Conservation (phyloP, 345 rosid genomes). For the Clausena lansium region DNA sequence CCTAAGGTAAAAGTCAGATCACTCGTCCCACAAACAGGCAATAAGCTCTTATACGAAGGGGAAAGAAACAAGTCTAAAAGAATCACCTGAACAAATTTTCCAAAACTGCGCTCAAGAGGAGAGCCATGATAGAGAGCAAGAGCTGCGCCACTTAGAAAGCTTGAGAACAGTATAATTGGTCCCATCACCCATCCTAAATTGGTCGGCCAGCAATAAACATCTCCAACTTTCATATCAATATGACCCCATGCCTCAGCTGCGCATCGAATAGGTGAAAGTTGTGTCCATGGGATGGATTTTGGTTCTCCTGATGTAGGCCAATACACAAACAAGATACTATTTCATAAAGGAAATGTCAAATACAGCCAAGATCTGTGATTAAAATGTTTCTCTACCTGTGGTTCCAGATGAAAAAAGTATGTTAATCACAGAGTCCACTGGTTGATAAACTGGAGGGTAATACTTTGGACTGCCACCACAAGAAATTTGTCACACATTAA, state of each 20-base stretch:
- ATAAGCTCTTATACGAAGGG: background rate
- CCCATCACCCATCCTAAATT: conserved; percentile 97
- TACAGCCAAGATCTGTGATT: background rate
- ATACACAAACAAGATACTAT: conserved; percentile 1
- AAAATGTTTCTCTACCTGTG: conserved; percentile 48
- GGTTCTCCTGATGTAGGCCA: conserved; percentile 67
- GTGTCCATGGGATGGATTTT: conserved; percentile 89
- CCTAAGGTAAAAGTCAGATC: background rate
- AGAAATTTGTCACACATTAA: background rate
- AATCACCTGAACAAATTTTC: conserved; percentile 78
- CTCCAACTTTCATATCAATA: conserved; percentile 48
- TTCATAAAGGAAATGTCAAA: background rate
- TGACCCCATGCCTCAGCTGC: conserved; percentile 68
- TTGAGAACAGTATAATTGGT: conserved; percentile 57
- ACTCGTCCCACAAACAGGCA: background rate
- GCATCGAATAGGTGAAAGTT: conserved; percentile 70
- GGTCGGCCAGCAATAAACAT: conserved; percentile 81
- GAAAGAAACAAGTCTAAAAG: background rate
- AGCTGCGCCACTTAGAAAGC: conserved; percentile 70
- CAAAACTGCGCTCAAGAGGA: conserved; percentile 77
- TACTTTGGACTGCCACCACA: conserved; percentile 38
- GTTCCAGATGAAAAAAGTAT: conserved; percentile 95
- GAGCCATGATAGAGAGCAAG: conserved; percentile 89
- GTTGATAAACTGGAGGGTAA: conserved; percentile 51
- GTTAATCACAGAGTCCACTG: conserved; percentile 58